These are phyloP conservation scores for Cryptomeria japonica DNA, from an alignment of 75 land plant genomes.

Conservation along the genomic window DNA sequence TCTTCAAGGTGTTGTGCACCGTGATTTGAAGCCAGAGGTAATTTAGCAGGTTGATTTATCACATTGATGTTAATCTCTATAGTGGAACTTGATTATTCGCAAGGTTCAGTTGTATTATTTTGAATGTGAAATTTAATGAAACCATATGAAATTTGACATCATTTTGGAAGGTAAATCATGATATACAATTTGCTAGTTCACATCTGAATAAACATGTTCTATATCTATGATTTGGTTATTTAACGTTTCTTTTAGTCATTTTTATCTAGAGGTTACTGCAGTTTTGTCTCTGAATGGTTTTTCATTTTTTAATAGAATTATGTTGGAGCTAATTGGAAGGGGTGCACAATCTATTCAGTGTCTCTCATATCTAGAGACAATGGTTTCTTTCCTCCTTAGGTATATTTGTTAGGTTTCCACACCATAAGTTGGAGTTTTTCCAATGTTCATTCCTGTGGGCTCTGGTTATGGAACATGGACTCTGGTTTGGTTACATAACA, in stretches of 20 bases:
- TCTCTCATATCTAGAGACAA: neutral
- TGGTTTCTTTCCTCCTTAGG: neutral
- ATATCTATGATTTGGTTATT: neutral
- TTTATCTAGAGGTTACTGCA: neutral
- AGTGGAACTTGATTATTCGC: neutral
- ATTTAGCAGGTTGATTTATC: neutral
- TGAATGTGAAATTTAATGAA: neutral
- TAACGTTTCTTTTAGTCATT: neutral
- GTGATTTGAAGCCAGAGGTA: conserved; percentile 91
- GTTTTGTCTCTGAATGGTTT: neutral
- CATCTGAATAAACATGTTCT: neutral
- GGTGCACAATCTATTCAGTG: neutral
- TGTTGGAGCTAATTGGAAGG: neutral
- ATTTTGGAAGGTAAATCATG: neutral
- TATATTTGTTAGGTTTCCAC: neutral
- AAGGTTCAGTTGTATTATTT: neutral
- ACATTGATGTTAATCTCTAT: neutral
- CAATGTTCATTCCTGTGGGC: neutral
- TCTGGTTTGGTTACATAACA: neutral
- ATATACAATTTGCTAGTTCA: neutral
- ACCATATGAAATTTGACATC: neutral
- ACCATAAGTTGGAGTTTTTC: neutral
- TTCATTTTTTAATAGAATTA: neutral
- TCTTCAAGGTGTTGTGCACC: conserved; percentile 89
- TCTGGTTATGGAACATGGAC: no score